Evolutionary conservation across 2,329 filamentous ascomycete species (phyloP), one percentile per base, ranked within the genome.

Genomic region (Calcarisporium arbuscula): DNA sequence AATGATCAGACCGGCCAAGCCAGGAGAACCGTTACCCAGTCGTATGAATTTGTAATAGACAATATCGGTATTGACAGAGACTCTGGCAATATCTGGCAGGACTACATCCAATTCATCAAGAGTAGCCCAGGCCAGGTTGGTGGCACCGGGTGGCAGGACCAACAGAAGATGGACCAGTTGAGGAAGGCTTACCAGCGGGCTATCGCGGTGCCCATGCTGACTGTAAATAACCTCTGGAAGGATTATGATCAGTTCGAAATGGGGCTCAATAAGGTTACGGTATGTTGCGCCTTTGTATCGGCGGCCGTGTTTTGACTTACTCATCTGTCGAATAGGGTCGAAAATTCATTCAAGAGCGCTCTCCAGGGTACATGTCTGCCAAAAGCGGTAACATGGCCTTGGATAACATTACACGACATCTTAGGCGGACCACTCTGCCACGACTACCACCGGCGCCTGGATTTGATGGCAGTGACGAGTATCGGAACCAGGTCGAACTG

Each of bases 191-290:
- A 95, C 56, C 89, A 95, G 51, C 82, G 82, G 34, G 90, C 90
- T 11, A 85, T 95, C 38, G 81, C 78, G 45, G 77, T 95, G 25
- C 94, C 94, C 5, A 94, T 87, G 43, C 77, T 82, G 35, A 83
- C 82, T 20, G 77, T 94, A 31, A 85, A 90, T 51, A 75, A 74
- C 34, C 65, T 98, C 11, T 98, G 92, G 94, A 95, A 94, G 57
- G 90, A 98, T 53, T 98, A 98, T 53, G 89, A 96, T 56, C 81
- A 85, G 47, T 98, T 98, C 53, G 92, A 98, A 62, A 88, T 92
- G 76, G 78, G 82, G 6, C 62, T 95, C 39, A 95, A 95, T 67
- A 96, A 95, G 60, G 77, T 87, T 46, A 94, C 88, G 27, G 85
- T 89, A 70, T 54, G 74, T 63, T 8, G 27, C 18, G 19, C 8